Conservation (phyloP, 2,329 filamentous ascomycete genomes). For the Trichoderma koningiopsis region DNA sequence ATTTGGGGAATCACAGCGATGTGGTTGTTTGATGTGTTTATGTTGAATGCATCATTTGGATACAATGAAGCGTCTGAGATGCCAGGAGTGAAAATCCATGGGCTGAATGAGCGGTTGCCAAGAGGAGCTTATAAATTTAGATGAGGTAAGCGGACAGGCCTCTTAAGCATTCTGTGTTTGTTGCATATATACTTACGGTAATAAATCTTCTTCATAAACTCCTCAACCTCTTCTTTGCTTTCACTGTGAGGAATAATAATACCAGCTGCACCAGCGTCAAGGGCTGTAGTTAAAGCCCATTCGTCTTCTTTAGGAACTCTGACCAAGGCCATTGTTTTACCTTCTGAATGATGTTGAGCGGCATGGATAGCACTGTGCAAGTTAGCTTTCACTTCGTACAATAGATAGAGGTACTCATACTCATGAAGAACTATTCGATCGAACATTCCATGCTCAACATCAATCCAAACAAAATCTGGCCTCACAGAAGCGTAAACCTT, state of each 20-base stretch:
- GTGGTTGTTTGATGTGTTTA: slow-evolving; percentile 8
- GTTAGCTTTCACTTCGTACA: background rate
- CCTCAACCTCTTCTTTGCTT: slow-evolving; percentile 5
- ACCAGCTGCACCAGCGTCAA: slow-evolving; percentile 18
- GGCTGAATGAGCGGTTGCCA: slow-evolving; percentile 14
- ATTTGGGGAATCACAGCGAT: slow-evolving; percentile 9
- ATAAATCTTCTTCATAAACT: slow-evolving; percentile 11
- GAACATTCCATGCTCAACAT: slow-evolving; percentile 25
- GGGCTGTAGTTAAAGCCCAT: slow-evolving; percentile 6
- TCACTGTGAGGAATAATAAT: slow-evolving; percentile 19
- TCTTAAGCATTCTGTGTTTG: background rate
- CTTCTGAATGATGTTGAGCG: slow-evolving; percentile 15
- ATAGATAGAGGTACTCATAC: background rate
- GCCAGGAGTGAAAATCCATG: slow-evolving; percentile 21
- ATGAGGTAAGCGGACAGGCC: background rate
- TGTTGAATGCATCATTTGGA: slow-evolving; percentile 16
- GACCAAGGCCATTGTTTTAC: slow-evolving; percentile 6
- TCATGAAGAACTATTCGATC: slow-evolving; percentile 16
- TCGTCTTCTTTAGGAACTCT: slow-evolving; percentile 13
- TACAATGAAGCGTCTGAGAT: slow-evolving; percentile 20
- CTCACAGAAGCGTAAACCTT: slow-evolving; percentile 7
- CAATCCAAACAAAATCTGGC: slow-evolving; percentile 19
- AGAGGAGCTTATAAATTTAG: background rate
- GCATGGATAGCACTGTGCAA: slow-evolving; percentile 8
- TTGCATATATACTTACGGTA: background rate